phyloP scores from a whole-genome alignment of 345 rosid species.

The Gossypium longicalyx region DNA sequence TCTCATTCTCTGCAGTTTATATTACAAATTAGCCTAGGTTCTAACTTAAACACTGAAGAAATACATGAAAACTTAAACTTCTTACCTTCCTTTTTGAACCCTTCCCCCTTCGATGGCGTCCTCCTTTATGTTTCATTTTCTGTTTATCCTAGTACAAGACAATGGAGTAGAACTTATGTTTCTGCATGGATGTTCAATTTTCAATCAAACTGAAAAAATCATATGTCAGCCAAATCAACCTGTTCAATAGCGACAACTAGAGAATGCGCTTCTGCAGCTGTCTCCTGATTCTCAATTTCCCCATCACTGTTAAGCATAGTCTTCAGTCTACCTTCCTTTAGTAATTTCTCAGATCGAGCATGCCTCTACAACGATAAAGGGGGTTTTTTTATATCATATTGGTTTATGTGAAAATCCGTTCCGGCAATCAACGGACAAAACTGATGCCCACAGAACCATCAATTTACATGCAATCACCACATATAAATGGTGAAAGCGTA shows the following conservation, averaged over 20 bases:
- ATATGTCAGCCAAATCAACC: slow-evolving; percentile 29
- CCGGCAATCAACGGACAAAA: neutral
- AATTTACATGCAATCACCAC: neutral
- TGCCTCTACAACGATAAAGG: slow-evolving; percentile 44
- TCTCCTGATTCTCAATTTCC: slow-evolving; percentile 65
- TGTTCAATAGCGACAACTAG: slow-evolving; percentile 39
- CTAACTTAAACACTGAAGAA: neutral
- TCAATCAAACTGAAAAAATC: neutral
- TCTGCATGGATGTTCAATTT: neutral
- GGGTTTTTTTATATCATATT: neutral
- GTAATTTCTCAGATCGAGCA: slow-evolving; percentile 57
- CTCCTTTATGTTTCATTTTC: slow-evolving; percentile 17
- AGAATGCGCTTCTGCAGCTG: slow-evolving; percentile 49
- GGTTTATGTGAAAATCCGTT: neutral
- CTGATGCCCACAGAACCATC: neutral
- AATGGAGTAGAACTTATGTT: neutral
- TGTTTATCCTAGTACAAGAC: slow-evolving; percentile 1
- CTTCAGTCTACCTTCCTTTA: slow-evolving; percentile 61
- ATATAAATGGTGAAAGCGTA: neutral
- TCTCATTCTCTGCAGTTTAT: slow-evolving; percentile 29
- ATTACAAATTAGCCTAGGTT: neutral
- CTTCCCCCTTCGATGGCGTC: slow-evolving; percentile 36
- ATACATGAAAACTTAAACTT: neutral
- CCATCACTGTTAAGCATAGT: slow-evolving; percentile 56
- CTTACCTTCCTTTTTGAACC: slow-evolving; percentile 36